phyloP scores from a whole-genome alignment of 306 rosid species.

The Sicyos baderoa region DNA sequence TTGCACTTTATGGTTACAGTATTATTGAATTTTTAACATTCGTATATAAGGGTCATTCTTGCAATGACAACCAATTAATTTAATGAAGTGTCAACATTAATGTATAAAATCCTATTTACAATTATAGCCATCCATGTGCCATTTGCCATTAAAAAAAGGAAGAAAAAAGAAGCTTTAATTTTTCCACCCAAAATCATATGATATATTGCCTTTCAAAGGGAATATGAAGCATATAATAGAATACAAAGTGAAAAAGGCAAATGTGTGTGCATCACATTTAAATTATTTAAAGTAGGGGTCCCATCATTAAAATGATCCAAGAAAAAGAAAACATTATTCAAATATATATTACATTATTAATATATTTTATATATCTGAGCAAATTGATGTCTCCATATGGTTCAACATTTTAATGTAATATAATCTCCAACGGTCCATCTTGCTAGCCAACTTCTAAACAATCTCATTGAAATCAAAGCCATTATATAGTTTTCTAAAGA shows the following conservation, averaged over 20 bases:
- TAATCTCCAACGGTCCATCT: neutral
- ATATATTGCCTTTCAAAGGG: neutral
- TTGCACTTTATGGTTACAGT: neutral
- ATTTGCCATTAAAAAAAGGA: neutral
- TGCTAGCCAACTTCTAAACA: constrained; percentile 14
- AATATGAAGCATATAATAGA: constrained; percentile 12
- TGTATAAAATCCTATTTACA: neutral
- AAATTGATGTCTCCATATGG: constrained; percentile 6
- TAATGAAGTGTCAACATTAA: neutral
- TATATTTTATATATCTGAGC: neutral
- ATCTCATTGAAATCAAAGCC: constrained; percentile 13
- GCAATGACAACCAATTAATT: neutral
- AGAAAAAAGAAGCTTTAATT: neutral
- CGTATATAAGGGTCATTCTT: neutral
- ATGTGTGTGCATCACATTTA: constrained; percentile 14
- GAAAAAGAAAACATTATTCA: neutral
- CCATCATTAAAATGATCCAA: constrained; percentile 4
- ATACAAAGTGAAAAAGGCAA: constrained; percentile 3
- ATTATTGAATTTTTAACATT: neutral
- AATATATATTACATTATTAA: no score
- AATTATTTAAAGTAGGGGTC: constrained; percentile 12
- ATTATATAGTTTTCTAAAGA: neutral
- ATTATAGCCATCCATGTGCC: constrained; percentile 15
- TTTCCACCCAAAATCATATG: neutral
- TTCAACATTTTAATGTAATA: constrained; percentile 7